Conservation (phyloP, 2,329 filamentous ascomycete species). For the Trichoderma sp. region DNA sequence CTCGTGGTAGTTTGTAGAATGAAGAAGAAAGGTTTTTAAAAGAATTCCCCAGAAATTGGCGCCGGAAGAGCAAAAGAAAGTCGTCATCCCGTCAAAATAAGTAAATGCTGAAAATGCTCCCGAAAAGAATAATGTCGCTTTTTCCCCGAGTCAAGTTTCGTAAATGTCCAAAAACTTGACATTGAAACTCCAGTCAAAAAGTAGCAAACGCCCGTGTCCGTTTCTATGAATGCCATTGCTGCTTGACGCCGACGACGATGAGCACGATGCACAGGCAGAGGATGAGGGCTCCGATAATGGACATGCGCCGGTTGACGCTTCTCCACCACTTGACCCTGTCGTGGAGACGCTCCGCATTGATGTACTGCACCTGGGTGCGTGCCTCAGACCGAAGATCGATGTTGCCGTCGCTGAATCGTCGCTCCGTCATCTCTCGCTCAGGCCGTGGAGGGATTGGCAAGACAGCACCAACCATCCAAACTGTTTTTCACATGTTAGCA, state of each 20-base stretch:
- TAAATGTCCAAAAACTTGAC: not conserved
- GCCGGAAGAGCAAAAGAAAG: not conserved
- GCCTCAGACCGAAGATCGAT: constrained; percentile 45
- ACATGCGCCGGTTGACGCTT: constrained; percentile 62
- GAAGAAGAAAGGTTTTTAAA: constrained; percentile 14
- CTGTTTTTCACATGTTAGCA: constrained; percentile 45
- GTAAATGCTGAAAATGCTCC: constrained; percentile 9
- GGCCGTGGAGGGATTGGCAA: constrained; percentile 70
- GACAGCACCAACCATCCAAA: constrained; percentile 79
- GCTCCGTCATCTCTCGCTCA: constrained; percentile 55
- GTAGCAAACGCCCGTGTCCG: not conserved
- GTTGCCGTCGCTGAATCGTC: constrained; percentile 46
- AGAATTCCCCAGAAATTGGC: not conserved
- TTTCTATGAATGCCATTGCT: constrained; percentile 49
- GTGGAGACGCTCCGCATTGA: constrained; percentile 52
- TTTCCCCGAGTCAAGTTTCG: not conserved
- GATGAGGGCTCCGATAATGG: constrained; percentile 58
- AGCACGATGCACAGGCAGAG: constrained; percentile 57
- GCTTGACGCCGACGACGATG: constrained; percentile 55
- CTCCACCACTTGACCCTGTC: constrained; percentile 64
- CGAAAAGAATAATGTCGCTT: constrained; percentile 3
- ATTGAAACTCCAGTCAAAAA: not conserved
- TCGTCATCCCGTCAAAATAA: constrained; percentile 22
- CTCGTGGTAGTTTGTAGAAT: constrained; percentile 27
- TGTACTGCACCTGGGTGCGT: constrained; percentile 40